Percentiles rank a stretch among this genome's conserved stretches.
phyloP scores from a whole-genome alignment of 495 filamentous ascomycete species.

The Aspergillus homomorphus region DNA sequence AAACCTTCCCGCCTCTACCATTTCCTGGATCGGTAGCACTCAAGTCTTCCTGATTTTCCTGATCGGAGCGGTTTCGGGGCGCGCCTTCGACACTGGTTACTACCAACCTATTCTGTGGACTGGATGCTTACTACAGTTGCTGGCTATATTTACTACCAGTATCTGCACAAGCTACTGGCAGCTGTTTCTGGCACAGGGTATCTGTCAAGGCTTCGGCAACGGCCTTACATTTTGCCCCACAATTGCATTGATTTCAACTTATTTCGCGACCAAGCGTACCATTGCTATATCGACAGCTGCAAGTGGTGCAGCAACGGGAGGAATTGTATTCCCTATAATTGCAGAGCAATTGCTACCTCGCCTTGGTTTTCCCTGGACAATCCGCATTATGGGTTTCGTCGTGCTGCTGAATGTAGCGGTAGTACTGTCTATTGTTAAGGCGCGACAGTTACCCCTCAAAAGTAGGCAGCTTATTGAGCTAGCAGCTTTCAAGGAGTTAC shows the following conservation, averaged over 20 bases:
- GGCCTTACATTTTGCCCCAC: slow-evolving; percentile 61
- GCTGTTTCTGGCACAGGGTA: slow-evolving; percentile 60
- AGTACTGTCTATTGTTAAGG: slow-evolving; percentile 42
- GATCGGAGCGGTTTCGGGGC: slow-evolving; percentile 46
- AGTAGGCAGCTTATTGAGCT: slow-evolving; percentile 56
- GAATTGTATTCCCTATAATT: slow-evolving; percentile 64
- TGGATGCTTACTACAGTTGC: slow-evolving; percentile 47
- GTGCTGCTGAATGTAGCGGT: slow-evolving; percentile 49
- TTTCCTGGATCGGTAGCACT: slow-evolving; percentile 57
- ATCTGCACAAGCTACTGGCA: slow-evolving; percentile 49
- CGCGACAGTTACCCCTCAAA: slow-evolving; percentile 55
- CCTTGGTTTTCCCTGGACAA: slow-evolving; percentile 69
- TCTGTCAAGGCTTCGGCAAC: slow-evolving; percentile 62
- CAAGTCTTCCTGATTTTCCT: slow-evolving; percentile 34
- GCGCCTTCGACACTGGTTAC: slow-evolving; percentile 57
- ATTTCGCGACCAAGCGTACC: slow-evolving; percentile 58
- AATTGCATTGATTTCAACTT: slow-evolving; percentile 57
- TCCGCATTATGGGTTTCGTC: slow-evolving; percentile 63
- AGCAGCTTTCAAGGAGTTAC: slow-evolving; percentile 54
- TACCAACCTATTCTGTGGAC: slow-evolving; percentile 45
- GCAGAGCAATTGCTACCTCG: slow-evolving; percentile 2
- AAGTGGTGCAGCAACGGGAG: slow-evolving; percentile 61
- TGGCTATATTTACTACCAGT: slow-evolving; percentile 59
- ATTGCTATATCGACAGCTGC: slow-evolving; percentile 61
- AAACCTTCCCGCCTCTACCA: slow-evolving; percentile 46